Evolutionary conservation across 2,329 filamentous ascomycete genomes (phyloP).

Genomic region (Talaromyces sp.): DNA sequence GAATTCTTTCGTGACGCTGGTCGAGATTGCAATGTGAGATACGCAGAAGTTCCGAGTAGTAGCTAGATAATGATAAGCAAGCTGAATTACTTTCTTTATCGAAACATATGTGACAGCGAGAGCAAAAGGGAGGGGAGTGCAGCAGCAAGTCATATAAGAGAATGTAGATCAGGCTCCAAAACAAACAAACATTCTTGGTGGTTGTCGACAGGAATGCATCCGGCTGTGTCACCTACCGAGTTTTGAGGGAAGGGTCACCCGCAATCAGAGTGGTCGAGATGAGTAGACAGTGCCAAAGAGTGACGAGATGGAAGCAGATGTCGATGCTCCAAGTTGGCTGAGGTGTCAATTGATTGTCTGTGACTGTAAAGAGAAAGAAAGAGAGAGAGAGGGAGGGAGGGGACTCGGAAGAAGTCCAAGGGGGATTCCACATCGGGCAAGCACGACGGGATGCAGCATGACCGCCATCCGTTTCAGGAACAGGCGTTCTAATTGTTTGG

Average conservation of each 20-base stretch:
- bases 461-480: neutral
- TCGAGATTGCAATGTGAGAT: neutral
- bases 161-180: neutral
- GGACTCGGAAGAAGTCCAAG: neutral
- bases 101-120: neutral
- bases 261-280: slow-evolving; percentile 2
- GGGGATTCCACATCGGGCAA: slow-evolving; percentile 7
- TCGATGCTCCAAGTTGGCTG: neutral
- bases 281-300: neutral
- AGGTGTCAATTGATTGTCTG: neutral
- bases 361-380: neutral
- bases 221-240: neutral
- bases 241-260: neutral
- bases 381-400: neutral
- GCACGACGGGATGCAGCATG: slow-evolving; percentile 1
- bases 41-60: neutral
- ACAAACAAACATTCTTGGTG: slow-evolving; percentile 8
- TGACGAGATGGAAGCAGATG: neutral
- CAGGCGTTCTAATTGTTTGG: neutral
- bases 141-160: neutral
- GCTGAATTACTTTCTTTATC: neutral
- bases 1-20: slow-evolving; percentile 2
- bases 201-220: neutral
- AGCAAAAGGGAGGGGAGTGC: neutral
- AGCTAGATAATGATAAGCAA: slow-evolving; percentile 9